phyloP scores from a whole-genome alignment of 1,284 basidiomycete species.

The Meripilus lineatus region DNA sequence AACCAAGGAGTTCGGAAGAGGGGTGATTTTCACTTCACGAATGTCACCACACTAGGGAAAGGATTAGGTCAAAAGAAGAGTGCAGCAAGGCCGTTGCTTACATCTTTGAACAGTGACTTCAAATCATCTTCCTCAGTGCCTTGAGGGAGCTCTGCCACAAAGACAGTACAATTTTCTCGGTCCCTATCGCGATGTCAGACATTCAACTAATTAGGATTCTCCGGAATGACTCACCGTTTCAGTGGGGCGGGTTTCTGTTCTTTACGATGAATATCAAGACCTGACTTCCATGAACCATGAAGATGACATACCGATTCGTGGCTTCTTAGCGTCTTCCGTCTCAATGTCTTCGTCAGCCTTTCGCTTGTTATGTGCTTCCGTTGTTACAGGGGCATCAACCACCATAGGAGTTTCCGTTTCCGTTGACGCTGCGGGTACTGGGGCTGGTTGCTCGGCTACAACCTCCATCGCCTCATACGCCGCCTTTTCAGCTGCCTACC shows the following conservation, averaged over 20 bases:
- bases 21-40: constrained; percentile 74
- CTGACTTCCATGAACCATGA: too few relatives aligned
- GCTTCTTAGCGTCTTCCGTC: constrained; percentile 49
- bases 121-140: constrained; percentile 64
- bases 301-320: constrained; percentile 47
- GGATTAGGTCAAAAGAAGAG: neutral
- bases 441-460: constrained; percentile 40
- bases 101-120: constrained; percentile 79
- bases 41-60: constrained; percentile 72
- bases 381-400: constrained; percentile 35
- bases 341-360: constrained; percentile 51
- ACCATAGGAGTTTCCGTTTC: constrained; percentile 38
- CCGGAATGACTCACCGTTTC: constrained; percentile 49
- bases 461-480: constrained; percentile 48
- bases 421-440: constrained; percentile 18
- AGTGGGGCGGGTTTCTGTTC: constrained; percentile 43
- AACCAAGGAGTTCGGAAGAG: constrained; percentile 51
- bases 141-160: constrained; percentile 71
- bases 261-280: too few relatives aligned
- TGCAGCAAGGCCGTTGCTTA: constrained; percentile 33
- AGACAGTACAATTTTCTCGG: constrained; percentile 91
- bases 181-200: constrained; percentile 58
- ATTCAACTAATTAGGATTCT: neutral
- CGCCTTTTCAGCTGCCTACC: constrained; percentile 59
- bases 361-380: constrained; percentile 48